Base-by-base conservation (phyloP, 306 rosid species). In the Dicorynia guianensis region DNA sequence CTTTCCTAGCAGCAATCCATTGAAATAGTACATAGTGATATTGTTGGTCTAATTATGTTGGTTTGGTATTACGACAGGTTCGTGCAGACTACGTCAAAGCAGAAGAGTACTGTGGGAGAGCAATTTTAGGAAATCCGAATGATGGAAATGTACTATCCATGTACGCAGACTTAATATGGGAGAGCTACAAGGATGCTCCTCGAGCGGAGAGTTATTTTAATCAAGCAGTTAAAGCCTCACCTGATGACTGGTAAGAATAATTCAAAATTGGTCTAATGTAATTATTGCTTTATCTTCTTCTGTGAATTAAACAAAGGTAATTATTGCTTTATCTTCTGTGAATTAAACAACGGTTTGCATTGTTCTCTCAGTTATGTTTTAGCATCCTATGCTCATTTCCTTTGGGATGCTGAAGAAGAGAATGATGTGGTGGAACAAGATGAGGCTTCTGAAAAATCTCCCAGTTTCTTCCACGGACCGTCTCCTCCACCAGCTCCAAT, bases 141-240 rank as follows among this genome's bases (percentile, higher is more conserved):
- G 98, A 95, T 80, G 97, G 86, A 4, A 76, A 47, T 20, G 80
- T 76, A 9, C 54, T 95, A 5, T 89, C 97, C 33, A 82, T 92
- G 91, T 92, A 86, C 40, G 98, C 93, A 1, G 96, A 90, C 47
- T 80, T 95, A 87, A 78, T 92, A 67, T 95, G 97, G 98, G 76
- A 79, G 81, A 66, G 79, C 47, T 84, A 90, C 2, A 87, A 88
- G 79, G 98, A 94, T 75, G 88, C 94, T 74, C 52, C 84, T n/a
- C 79, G 94, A 39, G 97, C 98, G 5, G 85, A 88, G 59, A 42
- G 64, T 17, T 94, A 92, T 74, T 86, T 79, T 55, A 85, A 88
- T 79, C 92, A 87, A 78, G 98, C 97, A 4, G 85, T 89, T 62
- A 77, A 92, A 80, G 87, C 90, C 5, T 79, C 96, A 10, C 97